Percentiles rank a stretch among this genome's conserved stretches.
Evolutionary conservation across 1,139 yeast genomes (phyloP).

Genomic region (Kurtzmaniella natalensis): DNA sequence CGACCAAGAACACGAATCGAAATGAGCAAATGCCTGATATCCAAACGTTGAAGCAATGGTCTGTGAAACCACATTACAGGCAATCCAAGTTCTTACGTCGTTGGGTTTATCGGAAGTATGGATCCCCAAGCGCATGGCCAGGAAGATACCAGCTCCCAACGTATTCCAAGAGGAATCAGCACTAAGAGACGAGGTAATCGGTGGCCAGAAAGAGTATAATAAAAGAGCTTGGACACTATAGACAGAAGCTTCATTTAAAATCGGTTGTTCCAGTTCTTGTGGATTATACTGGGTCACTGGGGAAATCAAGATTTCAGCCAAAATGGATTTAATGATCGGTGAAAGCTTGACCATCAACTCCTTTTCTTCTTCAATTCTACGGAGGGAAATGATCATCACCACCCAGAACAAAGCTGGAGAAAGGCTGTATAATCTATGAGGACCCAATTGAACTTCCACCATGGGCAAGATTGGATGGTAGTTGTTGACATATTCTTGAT

Average conservation of each 20-base stretch:
- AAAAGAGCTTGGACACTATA: slow-evolving; percentile 91
- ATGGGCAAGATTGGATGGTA: slow-evolving; percentile 88
- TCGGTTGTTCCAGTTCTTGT: slow-evolving; percentile 69
- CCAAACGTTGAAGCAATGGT: slow-evolving; percentile 90
- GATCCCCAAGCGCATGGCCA: slow-evolving; percentile 85
- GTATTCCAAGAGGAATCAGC: slow-evolving; percentile 97
- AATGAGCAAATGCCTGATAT: slow-evolving; percentile 85
- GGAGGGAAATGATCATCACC: slow-evolving; percentile 74
- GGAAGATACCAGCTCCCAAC: slow-evolving; percentile 85
- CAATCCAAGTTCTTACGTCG: slow-evolving; percentile 89
- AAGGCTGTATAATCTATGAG: slow-evolving; percentile 68
- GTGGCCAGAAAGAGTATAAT: slow-evolving; percentile 92
- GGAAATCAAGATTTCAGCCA: slow-evolving; percentile 84
- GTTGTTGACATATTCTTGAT: slow-evolving; percentile 60
- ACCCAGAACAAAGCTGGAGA: slow-evolving; percentile 96
- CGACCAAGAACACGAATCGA: slow-evolving; percentile 67
- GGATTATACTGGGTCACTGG: slow-evolving; percentile 86
- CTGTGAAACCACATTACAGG: slow-evolving; percentile 86
- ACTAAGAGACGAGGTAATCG: slow-evolving; percentile 85
- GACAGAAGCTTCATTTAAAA: slow-evolving; percentile 85
- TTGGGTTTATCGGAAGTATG: slow-evolving; percentile 51
- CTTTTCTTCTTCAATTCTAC: slow-evolving; percentile 47
- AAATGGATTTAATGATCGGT: slow-evolving; percentile 65
- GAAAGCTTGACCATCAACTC: slow-evolving; percentile 51
- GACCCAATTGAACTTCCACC: slow-evolving; percentile 76